A percentile compares a stretch with the other conserved stretches of the same genome.
Evolutionary conservation across 2,329 filamentous ascomycete genomes (phyloP).

Genomic region (Fusarium ramigenum): DNA sequence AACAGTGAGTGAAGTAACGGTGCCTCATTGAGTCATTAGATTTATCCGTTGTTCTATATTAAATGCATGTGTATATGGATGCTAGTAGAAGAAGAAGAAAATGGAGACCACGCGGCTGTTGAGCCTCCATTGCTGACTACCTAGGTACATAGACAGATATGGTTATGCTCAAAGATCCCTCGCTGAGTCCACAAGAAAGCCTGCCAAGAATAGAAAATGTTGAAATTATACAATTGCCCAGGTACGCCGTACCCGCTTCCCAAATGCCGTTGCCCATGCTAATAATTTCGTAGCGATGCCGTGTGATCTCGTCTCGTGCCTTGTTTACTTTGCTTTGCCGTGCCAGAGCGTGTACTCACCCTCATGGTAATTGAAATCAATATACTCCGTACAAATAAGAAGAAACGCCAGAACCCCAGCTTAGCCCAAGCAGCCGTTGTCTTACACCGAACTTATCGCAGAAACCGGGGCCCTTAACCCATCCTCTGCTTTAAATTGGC

Average conservation of each 20-base stretch:
- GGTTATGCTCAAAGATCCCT: conserved; percentile 11
- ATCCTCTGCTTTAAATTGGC: conserved; percentile 9
- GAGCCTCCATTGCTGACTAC: not conserved
- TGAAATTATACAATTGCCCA: conserved; percentile 26
- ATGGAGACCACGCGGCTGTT: not conserved
- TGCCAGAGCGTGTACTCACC: not conserved
- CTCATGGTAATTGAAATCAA: conserved; percentile 17
- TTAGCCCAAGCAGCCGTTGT: conserved; percentile 1
- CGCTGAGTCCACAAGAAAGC: conserved; percentile 1
- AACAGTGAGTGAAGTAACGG: not conserved
- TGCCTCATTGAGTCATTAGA: conserved; percentile 16
- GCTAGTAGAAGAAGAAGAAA: not conserved
- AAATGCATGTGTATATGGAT: not conserved
- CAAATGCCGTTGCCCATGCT: conserved; percentile 27
- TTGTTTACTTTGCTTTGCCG: conserved; percentile 3
- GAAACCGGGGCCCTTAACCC: conserved; percentile 4
- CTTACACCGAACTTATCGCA: conserved; percentile 1
- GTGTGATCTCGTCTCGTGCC: conserved; percentile 17
- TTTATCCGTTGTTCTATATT: conserved; percentile 25
- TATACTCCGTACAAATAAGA: conserved; percentile 5
- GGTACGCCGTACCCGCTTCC: conserved; percentile 19
- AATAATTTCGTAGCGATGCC: conserved; percentile 20
- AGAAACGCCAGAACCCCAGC: conserved; percentile 1
- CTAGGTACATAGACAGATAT: not conserved
- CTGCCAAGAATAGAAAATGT: not conserved